Percentiles rank a stretch among this genome's conserved stretches.
phyloP scores from a whole-genome alignment of 495 filamentous ascomycete genomes.

The Cercophora newfieldiana region DNA sequence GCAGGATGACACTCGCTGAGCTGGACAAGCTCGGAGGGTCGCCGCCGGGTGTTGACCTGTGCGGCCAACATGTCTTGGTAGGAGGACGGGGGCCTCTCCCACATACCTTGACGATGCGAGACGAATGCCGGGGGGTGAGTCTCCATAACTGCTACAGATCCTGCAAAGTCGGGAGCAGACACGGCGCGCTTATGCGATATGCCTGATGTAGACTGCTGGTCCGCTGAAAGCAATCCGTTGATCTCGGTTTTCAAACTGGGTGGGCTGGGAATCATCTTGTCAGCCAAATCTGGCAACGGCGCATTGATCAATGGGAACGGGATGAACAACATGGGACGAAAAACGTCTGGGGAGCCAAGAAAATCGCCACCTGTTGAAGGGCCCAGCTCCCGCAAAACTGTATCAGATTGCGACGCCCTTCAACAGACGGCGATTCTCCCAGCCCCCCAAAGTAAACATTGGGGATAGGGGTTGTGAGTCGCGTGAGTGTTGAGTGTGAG shows the following conservation, averaged over 20 bases:
- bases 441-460: not conserved
- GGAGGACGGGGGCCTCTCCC: no score
- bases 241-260: not conserved
- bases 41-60: no score
- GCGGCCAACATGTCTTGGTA: no score
- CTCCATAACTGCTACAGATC: not conserved
- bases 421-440: not conserved
- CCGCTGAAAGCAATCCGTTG: not conserved
- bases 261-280: not conserved
- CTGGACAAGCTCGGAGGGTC: no score
- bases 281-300: not conserved
- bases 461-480: not conserved
- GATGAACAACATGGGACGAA: not conserved
- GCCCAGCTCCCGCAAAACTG: not conserved
- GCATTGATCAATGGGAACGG: not conserved
- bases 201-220: not conserved
- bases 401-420: not conserved
- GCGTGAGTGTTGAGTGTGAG: not conserved
- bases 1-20: no score
- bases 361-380: not conserved
- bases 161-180: constrained; percentile 5
- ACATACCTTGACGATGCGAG: no score
- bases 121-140: not conserved
- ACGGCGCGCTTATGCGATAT: constrained; percentile 3
- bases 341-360: not conserved